Evolutionary conservation across 2,329 filamentous ascomycete genomes (phyloP), one percentile per base, ranked within the genome.

Genomic region (Fusarium temperatum): DNA sequence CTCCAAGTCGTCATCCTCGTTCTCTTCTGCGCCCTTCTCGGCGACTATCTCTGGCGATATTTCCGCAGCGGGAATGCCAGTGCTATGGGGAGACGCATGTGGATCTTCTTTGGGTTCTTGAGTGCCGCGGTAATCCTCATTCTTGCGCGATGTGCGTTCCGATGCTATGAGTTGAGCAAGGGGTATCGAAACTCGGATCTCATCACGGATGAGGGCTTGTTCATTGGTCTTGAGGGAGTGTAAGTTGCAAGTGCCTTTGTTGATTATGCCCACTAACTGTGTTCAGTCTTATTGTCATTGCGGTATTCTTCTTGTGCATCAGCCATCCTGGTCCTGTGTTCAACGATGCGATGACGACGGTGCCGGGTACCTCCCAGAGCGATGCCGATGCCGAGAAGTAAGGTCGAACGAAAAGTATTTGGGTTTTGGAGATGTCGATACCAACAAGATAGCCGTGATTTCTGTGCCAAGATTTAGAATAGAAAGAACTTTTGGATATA

Each of bases 111-210:
- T 18, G 73, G 80, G 5, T 88, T 86, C 50, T 81, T 92, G 17
- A 79, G 82, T 3, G 76, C 88, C 4, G 87, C 90, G 1, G 89
- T 91, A 7, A 57, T 91, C 6, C 83, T 88, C 48, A 90, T 93
- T 73, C 87, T 92, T 44, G 86, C 87, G 8, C 84, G 91, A 22
- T 91, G 88, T 72, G 84, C 88, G 15, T 93, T 90, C 79, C 86
- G 91, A 61, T 89, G 92, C 47, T 89, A 89, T 15, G 91, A 93
- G 81, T 80, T 93, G 68, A 89, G 87, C 69, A 83, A 90, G 44
- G 91, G 91, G 4, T 93, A 90, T 82, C 83, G 77, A 10, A 45
- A 80, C 32, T 90, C 89, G 1, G 78, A 83, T 11, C 79, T 92
- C 63, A 88, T 91, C 45, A 82, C 82, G 9, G 77, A 89, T 45